These are phyloP conservation scores for Catunica adiposa DNA, from an alignment of 2,329 filamentous ascomycete genomes.

Conservation along the genomic window DNA sequence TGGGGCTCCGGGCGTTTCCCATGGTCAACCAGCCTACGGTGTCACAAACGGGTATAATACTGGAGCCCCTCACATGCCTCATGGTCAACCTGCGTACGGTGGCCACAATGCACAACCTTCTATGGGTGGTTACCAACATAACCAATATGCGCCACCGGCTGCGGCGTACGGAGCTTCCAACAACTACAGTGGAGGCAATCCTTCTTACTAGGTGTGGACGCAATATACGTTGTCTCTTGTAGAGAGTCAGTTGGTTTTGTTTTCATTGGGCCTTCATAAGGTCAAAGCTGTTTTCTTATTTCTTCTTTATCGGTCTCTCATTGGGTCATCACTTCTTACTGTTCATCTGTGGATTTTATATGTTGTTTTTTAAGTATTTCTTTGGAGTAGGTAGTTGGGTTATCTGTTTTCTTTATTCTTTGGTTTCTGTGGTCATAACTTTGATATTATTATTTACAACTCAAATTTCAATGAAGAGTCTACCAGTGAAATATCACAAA, in stretches of 20 bases:
- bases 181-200: slow-evolving; percentile 8
- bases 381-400: slow-evolving; percentile 1
- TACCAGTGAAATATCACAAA: background rate
- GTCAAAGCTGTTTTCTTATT: background rate
- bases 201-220: slow-evolving; percentile 3
- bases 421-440: background rate
- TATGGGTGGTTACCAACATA: slow-evolving; percentile 15
- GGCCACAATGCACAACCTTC: slow-evolving; percentile 15
- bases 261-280: background rate
- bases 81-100: slow-evolving; percentile 15
- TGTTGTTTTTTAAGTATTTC: background rate
- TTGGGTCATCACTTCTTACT: background rate
- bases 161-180: slow-evolving; percentile 10
- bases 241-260: background rate
- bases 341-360: background rate
- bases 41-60: slow-evolving; percentile 7
- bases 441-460: background rate
- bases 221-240: background rate
- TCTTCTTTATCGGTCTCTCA: background rate
- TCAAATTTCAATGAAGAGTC: background rate
- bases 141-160: slow-evolving; percentile 15
- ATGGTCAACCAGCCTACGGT: slow-evolving; percentile 13
- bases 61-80: slow-evolving; percentile 6
- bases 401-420: background rate
- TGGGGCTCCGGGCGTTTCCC: slow-evolving; percentile 3